Evolutionary conservation across 2,329 filamentous ascomycete genomes (phyloP).

Genomic region (Drechslera avenae): DNA sequence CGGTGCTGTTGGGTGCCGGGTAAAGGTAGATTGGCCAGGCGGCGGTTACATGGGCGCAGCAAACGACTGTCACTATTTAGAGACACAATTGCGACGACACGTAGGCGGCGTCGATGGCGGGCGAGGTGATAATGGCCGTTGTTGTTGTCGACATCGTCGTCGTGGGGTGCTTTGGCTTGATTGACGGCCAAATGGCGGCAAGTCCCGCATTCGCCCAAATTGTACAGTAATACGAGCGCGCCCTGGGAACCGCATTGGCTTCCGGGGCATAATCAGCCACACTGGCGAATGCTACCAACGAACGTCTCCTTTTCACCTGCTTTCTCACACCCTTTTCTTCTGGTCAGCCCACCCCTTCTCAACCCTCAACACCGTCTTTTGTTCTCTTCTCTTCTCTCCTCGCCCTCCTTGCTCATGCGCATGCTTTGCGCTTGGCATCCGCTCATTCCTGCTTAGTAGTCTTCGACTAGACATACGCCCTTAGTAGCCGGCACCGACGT

Average conservation of each 20-base stretch:
- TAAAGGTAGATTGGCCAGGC: conserved; percentile 1
- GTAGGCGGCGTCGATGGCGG: background rate
- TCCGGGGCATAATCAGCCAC: conserved; percentile 21
- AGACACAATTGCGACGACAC: background rate
- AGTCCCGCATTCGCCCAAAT: conserved; percentile 10
- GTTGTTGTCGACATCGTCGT: conserved; percentile 9
- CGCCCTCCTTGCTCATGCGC: conserved; percentile 10
- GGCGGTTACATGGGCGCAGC: conserved; percentile 6
- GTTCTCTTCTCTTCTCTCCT: background rate
- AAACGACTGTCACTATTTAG: background rate
- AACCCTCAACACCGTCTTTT: background rate
- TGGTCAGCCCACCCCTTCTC: background rate
- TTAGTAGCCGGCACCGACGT: background rate
- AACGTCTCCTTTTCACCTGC: conserved; percentile 11
- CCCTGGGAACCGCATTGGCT: background rate
- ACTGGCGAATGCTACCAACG: conserved; percentile 5
- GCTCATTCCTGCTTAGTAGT: conserved; percentile 3
- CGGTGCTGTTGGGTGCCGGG: conserved; percentile 27
- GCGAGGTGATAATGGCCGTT: background rate
- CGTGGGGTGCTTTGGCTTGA: background rate
- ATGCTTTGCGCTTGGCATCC: conserved; percentile 15
- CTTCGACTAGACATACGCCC: conserved; percentile 3
- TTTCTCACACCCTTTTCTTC: conserved; percentile 6
- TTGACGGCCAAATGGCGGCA: conserved; percentile 7
- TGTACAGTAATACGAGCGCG: too few relatives aligned